phyloP scores from a whole-genome alignment of 768 basidiomycete species.

The Boletales sp. region DNA sequence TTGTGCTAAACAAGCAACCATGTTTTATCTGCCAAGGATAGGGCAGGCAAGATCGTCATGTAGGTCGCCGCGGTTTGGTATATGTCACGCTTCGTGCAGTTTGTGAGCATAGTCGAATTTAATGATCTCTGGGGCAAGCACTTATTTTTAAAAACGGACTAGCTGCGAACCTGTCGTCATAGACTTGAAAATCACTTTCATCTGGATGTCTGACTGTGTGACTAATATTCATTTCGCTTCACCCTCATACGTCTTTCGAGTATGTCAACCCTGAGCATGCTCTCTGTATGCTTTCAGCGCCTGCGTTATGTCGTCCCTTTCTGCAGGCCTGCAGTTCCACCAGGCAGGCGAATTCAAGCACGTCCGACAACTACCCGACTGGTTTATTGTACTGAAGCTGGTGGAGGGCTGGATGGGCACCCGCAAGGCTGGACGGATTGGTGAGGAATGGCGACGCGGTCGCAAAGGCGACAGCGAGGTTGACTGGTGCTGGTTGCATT shows the following conservation, averaged over 20 bases:
- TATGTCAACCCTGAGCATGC: constrained; percentile 22
- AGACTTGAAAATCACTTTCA: constrained; percentile 32
- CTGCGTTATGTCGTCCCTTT: constrained; percentile 10
- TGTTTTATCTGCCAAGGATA: constrained; percentile 51
- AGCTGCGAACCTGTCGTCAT: constrained; percentile 2
- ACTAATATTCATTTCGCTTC: constrained; percentile 27
- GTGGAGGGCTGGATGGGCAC: constrained; percentile 19
- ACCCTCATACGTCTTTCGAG: constrained; percentile 17
- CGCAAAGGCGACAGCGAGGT: constrained; percentile 32
- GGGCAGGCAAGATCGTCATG: constrained; percentile 21
- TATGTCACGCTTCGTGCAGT: background rate
- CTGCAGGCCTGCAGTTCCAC: background rate
- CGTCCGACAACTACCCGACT: constrained; percentile 21
- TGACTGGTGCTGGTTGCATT: background rate
- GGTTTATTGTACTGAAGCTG: constrained; percentile 20
- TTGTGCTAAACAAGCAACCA: constrained; percentile 62
- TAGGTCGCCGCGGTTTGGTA: constrained; percentile 10
- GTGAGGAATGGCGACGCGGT: constrained; percentile 20
- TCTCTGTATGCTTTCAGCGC: constrained; percentile 14
- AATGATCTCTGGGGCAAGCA: constrained; percentile 34
- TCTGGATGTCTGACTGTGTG: constrained; percentile 30
- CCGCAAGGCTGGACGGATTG: constrained; percentile 18
- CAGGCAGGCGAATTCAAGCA: constrained; percentile 18
- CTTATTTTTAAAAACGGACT: constrained; percentile 6
- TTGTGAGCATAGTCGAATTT: constrained; percentile 29